Conservation (phyloP, 2,329 filamentous ascomycete genomes). For the Ophioceras dolichostomum region DNA sequence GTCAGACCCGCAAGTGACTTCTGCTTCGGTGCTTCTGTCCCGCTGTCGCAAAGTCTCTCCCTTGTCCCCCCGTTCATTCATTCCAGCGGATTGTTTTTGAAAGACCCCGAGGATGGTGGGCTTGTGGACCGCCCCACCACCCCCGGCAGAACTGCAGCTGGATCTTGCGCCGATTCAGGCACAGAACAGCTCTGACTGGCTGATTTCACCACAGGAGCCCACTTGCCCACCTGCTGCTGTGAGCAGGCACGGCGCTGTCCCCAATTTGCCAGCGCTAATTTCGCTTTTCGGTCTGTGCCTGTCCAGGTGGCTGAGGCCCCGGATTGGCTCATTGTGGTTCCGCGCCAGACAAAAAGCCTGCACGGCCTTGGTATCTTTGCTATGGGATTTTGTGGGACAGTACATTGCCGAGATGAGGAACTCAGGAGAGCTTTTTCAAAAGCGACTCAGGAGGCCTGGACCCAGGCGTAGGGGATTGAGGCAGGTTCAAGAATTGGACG, state of each 20-base stretch:
- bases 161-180: too few relatives aligned
- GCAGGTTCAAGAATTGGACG: too few relatives aligned
- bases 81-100: too few relatives aligned
- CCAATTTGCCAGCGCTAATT: background rate
- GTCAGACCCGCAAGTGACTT: too few relatives aligned
- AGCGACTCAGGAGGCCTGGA: background rate
- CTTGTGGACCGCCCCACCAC: background rate
- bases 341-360: background rate
- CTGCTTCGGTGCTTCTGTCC: too few relatives aligned
- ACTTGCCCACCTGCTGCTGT: background rate
- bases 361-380: background rate
- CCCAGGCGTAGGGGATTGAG: too few relatives aligned
- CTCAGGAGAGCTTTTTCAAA: too few relatives aligned
- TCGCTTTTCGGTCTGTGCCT: background rate
- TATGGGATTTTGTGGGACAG: background rate
- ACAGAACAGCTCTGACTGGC: background rate
- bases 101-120: background rate
- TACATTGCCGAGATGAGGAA: conserved; percentile 1
- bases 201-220: too few relatives aligned
- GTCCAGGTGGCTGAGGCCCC: background rate
- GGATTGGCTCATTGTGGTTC: background rate
- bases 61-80: too few relatives aligned
- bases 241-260: background rate
- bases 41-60: too few relatives aligned
- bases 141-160: too few relatives aligned